These are phyloP conservation scores for Plasmodium ovale DNA, from an alignment of 169 alveolate species.

Conservation along the genomic window DNA sequence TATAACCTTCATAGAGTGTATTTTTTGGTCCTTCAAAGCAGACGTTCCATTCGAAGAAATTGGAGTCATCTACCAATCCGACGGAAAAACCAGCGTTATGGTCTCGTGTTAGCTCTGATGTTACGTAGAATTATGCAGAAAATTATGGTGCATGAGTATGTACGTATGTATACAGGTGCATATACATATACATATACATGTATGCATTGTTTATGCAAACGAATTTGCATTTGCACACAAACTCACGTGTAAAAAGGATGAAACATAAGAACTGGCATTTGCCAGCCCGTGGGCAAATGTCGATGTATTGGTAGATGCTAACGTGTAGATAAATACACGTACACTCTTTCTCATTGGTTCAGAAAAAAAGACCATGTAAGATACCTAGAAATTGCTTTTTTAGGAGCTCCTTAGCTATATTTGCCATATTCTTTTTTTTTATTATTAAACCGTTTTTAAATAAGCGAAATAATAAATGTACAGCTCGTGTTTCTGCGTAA, in stretches of 20 bases:
- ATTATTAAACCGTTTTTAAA: background rate
- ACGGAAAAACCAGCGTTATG: constrained; percentile 94
- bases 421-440: constrained; percentile 76
- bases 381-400: constrained; percentile 88
- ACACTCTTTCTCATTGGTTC: no score
- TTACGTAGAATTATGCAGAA: background rate
- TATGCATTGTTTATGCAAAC: no score
- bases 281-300: no score
- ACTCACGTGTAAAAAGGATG: no score
- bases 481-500: background rate
- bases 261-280: no score
- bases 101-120: constrained; percentile 88
- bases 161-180: background rate
- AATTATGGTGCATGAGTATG: background rate
- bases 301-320: background rate
- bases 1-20: constrained; percentile 91
- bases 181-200: background rate
- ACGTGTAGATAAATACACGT: background rate
- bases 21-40: constrained; percentile 98
- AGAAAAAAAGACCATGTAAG: background rate
- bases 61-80: constrained; percentile 95
- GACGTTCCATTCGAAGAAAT: constrained; percentile 95
- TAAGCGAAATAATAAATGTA: background rate
- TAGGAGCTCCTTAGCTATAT: constrained; percentile 86
- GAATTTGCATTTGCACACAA: no score